Conservation (phyloP, 2,329 filamentous ascomycete species). For the Monilinia laxa region DNA sequence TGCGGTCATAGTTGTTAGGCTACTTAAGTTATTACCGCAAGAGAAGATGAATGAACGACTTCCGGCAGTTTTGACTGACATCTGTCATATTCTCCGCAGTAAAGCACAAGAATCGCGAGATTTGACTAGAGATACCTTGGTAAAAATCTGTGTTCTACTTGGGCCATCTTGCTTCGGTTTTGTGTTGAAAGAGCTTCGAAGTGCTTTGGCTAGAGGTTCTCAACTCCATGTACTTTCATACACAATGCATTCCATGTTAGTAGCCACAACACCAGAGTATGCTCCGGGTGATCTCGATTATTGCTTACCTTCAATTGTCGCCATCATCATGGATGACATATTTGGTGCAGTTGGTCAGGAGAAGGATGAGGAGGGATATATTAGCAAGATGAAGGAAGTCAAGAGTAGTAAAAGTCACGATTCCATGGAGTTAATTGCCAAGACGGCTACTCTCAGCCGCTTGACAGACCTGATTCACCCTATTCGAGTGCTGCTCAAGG, state of each 20-base stretch:
- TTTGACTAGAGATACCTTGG: slow-evolving; percentile 82
- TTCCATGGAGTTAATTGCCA: slow-evolving; percentile 90
- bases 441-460: slow-evolving; percentile 71
- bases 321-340: slow-evolving; percentile 94
- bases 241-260: slow-evolving; percentile 87
- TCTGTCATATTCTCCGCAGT: slow-evolving; percentile 89
- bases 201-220: slow-evolving; percentile 80
- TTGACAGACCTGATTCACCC: slow-evolving; percentile 76
- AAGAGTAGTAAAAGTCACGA: slow-evolving; percentile 98
- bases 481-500: slow-evolving; percentile 72
- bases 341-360: slow-evolving; percentile 91
- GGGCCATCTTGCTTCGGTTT: slow-evolving; percentile 85
- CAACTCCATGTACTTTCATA: slow-evolving; percentile 94
- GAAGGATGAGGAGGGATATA: slow-evolving; percentile 95
- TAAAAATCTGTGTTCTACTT: slow-evolving; percentile 77
- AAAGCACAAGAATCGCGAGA: slow-evolving; percentile 86
- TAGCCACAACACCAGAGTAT: slow-evolving; percentile 70
- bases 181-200: slow-evolving; percentile 85
- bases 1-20: slow-evolving; percentile 82
- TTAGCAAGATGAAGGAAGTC: slow-evolving; percentile 93
- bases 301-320: slow-evolving; percentile 74
- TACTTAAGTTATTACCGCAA: slow-evolving; percentile 76
- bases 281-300: slow-evolving; percentile 85
- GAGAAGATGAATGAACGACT: slow-evolving; percentile 72
- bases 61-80: slow-evolving; percentile 82